Evolutionary conservation across 345 rosid species (phyloP).

Genomic region (Odontarrhena argentea): DNA sequence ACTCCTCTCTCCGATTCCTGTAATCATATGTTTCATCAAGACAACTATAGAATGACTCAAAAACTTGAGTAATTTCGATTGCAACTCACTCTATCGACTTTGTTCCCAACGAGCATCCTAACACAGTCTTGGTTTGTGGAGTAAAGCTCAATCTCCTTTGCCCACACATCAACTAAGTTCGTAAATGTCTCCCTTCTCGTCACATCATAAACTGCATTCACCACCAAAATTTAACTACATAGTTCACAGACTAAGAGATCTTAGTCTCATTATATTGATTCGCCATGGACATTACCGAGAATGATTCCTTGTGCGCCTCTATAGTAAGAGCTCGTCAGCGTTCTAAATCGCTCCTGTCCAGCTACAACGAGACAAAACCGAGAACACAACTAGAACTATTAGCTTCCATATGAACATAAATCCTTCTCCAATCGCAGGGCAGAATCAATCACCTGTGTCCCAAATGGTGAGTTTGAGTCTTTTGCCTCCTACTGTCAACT

Average conservation of each 20-base stretch:
- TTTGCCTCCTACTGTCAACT: constrained; percentile 74
- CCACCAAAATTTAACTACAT: constrained; percentile 15
- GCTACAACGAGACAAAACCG: constrained; percentile 52
- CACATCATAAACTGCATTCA: constrained; percentile 79
- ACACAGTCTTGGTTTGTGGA: constrained; percentile 80
- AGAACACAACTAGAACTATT: background rate
- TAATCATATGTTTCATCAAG: constrained; percentile 30
- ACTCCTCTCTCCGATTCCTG: constrained; percentile 92
- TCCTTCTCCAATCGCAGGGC: background rate
- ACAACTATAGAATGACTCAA: background rate
- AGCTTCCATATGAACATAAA: background rate
- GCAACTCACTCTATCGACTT: constrained; percentile 79
- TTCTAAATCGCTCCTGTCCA: constrained; percentile 96
- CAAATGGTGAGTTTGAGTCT: constrained; percentile 89
- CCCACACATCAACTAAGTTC: constrained; percentile 87
- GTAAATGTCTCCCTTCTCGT: constrained; percentile 87
- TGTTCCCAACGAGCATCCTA: constrained; percentile 94
- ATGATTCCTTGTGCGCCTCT: constrained; percentile 95
- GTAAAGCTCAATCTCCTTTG: constrained; percentile 86
- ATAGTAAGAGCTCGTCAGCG: constrained; percentile 88
- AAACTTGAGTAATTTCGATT: background rate
- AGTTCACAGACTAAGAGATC: background rate
- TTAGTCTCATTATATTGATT: background rate
- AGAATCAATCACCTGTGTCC: constrained; percentile 77
- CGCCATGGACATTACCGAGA: constrained; percentile 58